Conservation (phyloP, 192 early-diverging fungal species). For the Linnemannia hyalina region DNA sequence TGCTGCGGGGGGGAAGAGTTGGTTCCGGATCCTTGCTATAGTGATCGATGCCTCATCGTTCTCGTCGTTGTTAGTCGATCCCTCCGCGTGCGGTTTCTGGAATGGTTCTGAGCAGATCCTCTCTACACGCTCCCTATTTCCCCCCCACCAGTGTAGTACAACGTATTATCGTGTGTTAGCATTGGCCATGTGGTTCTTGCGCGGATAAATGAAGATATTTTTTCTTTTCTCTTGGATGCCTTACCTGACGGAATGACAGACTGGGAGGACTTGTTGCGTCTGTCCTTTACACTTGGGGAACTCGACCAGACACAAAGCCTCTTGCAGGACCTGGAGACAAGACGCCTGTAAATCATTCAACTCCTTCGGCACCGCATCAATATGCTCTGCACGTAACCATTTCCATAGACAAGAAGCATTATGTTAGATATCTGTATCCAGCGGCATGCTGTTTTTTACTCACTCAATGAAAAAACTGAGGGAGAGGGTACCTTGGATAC, state of each 20-base stretch:
- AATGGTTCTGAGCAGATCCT: slow-evolving; percentile 15
- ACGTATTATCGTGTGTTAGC: neutral
- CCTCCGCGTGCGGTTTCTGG: neutral
- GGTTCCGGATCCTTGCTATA: slow-evolving; percentile 6
- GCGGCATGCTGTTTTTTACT: neutral
- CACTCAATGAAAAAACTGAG: neutral
- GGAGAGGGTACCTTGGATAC: slow-evolving; percentile 21
- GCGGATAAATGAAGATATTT: neutral
- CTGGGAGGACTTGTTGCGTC: neutral
- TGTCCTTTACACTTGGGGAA: slow-evolving; percentile 27
- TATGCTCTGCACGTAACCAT: slow-evolving; percentile 1
- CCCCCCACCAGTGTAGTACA: too few relatives aligned
- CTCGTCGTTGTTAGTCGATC: neutral
- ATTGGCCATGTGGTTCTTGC: neutral
- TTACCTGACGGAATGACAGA: slow-evolving; percentile 50
- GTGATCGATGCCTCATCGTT: neutral
- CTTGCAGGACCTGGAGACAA: slow-evolving; percentile 23
- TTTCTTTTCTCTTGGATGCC: neutral
- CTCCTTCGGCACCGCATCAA: slow-evolving; percentile 18
- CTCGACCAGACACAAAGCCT: slow-evolving; percentile 42
- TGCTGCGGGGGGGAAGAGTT: slow-evolving; percentile 12
- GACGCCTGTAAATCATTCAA: slow-evolving; percentile 2
- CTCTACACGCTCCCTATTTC: slow-evolving; percentile 26
- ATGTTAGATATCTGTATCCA: neutral
- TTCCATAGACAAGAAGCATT: neutral